phyloP scores from a whole-genome alignment of 2,329 filamentous ascomycete genomes.

The Clarireedia monteithiana region DNA sequence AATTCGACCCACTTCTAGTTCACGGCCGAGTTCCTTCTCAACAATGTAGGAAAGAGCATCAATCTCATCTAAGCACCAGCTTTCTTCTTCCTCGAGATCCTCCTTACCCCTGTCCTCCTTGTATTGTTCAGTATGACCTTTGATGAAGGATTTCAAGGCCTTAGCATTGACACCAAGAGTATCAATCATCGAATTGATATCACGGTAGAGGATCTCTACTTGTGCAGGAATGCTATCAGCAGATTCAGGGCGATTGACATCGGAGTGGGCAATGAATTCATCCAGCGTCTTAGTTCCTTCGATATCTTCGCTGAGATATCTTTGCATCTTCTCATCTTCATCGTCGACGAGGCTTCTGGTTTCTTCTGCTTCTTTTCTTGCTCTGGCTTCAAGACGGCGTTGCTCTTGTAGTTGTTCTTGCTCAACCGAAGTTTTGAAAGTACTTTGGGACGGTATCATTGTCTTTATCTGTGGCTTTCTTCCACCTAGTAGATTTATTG shows the following conservation, averaged over 20 bases:
- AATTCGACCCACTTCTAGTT: conserved; percentile 61
- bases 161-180: conserved; percentile 82
- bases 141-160: conserved; percentile 46
- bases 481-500: conserved; percentile 42
- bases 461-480: conserved; percentile 41
- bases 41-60: conserved; percentile 58
- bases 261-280: conserved; percentile 58
- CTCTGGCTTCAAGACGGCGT: conserved; percentile 33
- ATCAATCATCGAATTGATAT: conserved; percentile 92
- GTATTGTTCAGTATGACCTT: conserved; percentile 54
- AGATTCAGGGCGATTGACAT: conserved; percentile 39
- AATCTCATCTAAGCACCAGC: conserved; percentile 72
- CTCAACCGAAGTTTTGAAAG: conserved; percentile 19
- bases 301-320: conserved; percentile 51
- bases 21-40: conserved; percentile 52
- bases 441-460: conserved; percentile 37
- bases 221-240: conserved; percentile 51
- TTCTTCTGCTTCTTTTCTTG: conserved; percentile 49
- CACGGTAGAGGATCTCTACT: conserved; percentile 62
- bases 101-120: conserved; percentile 51
- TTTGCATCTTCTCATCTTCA: conserved; percentile 61
- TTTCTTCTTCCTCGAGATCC: conserved; percentile 60
- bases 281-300: conserved; percentile 55
- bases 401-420: conserved; percentile 24
- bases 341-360: conserved; percentile 53